A percentile compares a stretch with the other conserved stretches of the same genome.
Conservation (phyloP, 78 protist genomes). For the Cyanophora paradoxa region DNA sequence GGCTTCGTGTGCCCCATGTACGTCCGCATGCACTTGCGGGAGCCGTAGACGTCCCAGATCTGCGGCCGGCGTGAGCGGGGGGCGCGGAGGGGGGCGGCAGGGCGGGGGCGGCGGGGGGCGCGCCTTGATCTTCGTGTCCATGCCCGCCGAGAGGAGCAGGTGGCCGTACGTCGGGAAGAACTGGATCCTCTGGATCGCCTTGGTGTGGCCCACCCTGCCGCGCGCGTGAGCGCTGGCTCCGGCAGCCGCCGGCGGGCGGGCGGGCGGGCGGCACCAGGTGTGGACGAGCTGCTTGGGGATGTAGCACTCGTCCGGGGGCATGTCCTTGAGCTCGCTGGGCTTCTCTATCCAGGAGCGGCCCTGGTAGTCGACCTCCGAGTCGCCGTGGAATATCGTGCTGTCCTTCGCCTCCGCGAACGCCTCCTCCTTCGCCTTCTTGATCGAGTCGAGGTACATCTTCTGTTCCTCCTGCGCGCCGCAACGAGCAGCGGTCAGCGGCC, state of each 20-base stretch:
- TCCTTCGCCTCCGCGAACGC: not conserved
- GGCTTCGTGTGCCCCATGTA: conserved; percentile 79
- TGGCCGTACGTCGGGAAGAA: conserved; percentile 76
- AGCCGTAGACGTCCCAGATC: conserved; percentile 75
- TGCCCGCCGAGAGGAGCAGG: conserved; percentile 64
- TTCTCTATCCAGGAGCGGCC: not conserved
- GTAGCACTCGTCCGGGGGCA: conserved; percentile 7
- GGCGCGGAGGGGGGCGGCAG: not conserved
- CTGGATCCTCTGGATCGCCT: conserved; percentile 68
- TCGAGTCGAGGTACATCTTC: too few relatives aligned
- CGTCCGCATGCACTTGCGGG: conserved; percentile 60
- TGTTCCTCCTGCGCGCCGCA: not conserved
- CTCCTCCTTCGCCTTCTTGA: not conserved
- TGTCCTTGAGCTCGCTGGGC: not conserved
- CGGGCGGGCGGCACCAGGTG: not conserved
- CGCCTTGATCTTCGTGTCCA: conserved; percentile 65
- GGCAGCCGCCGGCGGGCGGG: not conserved
- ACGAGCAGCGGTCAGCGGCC: not conserved
- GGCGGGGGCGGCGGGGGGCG: not conserved
- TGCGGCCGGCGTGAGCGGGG: not conserved
- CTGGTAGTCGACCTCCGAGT: not conserved
- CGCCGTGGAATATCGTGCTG: conserved; percentile 10
- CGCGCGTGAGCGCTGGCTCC: not conserved
- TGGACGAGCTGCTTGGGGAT: conserved; percentile 6
- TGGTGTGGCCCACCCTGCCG: conserved; percentile 33